phyloP scores from a whole-genome alignment of 805 yeast species.

The Saccharomycopsis capsularis region DNA sequence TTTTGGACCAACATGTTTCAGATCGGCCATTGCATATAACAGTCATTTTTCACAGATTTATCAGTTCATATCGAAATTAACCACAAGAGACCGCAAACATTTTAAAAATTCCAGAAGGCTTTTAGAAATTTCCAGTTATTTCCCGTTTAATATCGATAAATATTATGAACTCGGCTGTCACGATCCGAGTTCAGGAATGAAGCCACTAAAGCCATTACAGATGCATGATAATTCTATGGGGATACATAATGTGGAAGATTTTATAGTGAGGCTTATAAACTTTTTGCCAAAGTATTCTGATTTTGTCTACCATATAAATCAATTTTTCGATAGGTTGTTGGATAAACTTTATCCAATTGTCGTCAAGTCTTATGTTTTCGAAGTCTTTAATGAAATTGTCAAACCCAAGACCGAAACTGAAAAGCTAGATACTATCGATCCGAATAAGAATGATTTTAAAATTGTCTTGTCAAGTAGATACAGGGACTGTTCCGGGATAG shows the following conservation, averaged over 20 bases:
- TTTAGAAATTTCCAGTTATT: conserved; percentile 7
- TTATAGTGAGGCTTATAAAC: conserved; percentile 7
- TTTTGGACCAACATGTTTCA: conserved; percentile 21
- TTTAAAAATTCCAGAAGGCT: conserved; percentile 12
- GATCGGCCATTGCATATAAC: conserved; percentile 18
- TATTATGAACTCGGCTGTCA: conserved; percentile 2
- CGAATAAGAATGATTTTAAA: conserved; percentile 16
- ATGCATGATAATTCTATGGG: not conserved
- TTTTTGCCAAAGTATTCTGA: conserved; percentile 14
- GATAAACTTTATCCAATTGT: conserved; percentile 18
- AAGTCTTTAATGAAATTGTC: conserved; percentile 15
- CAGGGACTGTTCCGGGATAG: conserved; percentile 14
- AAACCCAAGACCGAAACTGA: conserved; percentile 3
- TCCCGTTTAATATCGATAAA: conserved; percentile 19
- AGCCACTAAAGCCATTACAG: not conserved
- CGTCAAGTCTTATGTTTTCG: conserved; percentile 3
- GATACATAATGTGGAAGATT: conserved; percentile 4
- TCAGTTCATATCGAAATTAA: conserved; percentile 15
- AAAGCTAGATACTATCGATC: not conserved
- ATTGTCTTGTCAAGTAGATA: conserved; percentile 8
- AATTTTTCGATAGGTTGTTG: conserved; percentile 14
- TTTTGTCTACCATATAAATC: conserved; percentile 1
- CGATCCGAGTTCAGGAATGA: not conserved
- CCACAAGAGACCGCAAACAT: conserved; percentile 15
- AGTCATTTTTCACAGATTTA: conserved; percentile 16